phyloP scores from a whole-genome alignment of 768 basidiomycete species.

The Exidia glandulosa region DNA sequence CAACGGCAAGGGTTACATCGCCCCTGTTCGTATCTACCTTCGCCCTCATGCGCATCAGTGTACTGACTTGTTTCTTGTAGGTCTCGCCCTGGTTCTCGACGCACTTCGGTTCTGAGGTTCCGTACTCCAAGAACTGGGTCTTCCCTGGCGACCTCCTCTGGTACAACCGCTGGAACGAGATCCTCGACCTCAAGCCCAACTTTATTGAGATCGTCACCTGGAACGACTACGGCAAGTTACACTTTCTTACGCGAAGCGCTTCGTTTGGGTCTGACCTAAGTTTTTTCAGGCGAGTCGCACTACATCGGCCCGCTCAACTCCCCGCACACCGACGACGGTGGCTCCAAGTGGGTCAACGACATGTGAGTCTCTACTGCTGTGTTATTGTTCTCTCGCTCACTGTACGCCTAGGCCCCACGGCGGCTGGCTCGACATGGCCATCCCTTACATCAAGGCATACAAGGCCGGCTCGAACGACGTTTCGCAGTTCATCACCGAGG shows the following conservation, averaged over 20 bases:
- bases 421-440: slow-evolving; percentile 18
- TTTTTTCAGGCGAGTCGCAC: slow-evolving; percentile 18
- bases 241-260: slow-evolving; percentile 25
- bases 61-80: too few species aligned
- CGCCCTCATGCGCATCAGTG: neutral
- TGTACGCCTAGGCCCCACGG: slow-evolving; percentile 13
- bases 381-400: neutral
- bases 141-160: slow-evolving; percentile 47
- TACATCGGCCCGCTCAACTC: slow-evolving; percentile 19
- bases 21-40: neutral
- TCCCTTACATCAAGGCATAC: slow-evolving; percentile 23
- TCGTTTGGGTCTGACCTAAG: too few species aligned
- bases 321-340: slow-evolving; percentile 20
- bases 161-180: slow-evolving; percentile 50
- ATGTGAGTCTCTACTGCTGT: slow-evolving; percentile 1
- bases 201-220: slow-evolving; percentile 50
- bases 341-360: slow-evolving; percentile 17
- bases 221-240: slow-evolving; percentile 71
- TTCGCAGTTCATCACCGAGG: slow-evolving; percentile 14
- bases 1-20: slow-evolving; percentile 16
- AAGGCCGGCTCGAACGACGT: slow-evolving; percentile 11
- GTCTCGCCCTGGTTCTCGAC: slow-evolving; percentile 71
- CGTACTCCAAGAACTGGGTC: slow-evolving; percentile 43
- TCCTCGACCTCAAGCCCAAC: slow-evolving; percentile 35
- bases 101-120: slow-evolving; percentile 41